Percentiles rank a stretch among this genome's conserved stretches.
Evolutionary conservation across 306 rosid species (phyloP).

Genomic region (Hippophae tibetana): DNA sequence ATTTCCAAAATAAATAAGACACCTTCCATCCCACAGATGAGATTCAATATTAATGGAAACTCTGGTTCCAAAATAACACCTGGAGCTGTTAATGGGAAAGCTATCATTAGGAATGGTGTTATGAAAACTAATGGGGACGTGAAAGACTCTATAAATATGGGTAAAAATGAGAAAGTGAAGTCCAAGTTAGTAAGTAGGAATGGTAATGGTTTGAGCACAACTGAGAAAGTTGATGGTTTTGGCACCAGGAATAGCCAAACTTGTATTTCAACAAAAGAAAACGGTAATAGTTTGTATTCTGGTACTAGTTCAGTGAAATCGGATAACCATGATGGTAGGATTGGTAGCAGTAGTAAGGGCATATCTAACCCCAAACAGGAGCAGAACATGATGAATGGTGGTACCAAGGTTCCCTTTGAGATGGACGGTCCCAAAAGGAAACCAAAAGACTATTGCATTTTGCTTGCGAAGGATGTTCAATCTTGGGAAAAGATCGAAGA

Average conservation of each 20-base stretch:
- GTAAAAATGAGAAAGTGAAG: slow-evolving; percentile 39
- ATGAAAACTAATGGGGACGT: slow-evolving; percentile 39
- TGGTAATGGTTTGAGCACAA: slow-evolving; percentile 41
- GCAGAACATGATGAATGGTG: slow-evolving; percentile 35
- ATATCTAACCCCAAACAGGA: slow-evolving; percentile 22
- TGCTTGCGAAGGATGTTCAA: slow-evolving; percentile 52
- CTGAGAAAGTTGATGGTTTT: slow-evolving; percentile 24
- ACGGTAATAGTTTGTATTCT: slow-evolving; percentile 21
- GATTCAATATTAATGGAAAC: slow-evolving; percentile 46
- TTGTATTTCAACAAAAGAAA: slow-evolving; percentile 27
- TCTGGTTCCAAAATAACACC: slow-evolving; percentile 37
- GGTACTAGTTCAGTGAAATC: slow-evolving; percentile 31
- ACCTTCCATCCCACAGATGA: slow-evolving; percentile 38
- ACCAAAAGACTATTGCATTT: slow-evolving; percentile 28
- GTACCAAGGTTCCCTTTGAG: slow-evolving; percentile 16
- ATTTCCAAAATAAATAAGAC: slow-evolving; percentile 44
- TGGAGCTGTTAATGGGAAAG: slow-evolving; percentile 49
- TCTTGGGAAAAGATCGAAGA: slow-evolving; percentile 55
- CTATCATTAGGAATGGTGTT: slow-evolving; percentile 28
- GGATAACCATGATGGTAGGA: slow-evolving; percentile 20
- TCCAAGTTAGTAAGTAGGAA: slow-evolving; percentile 28
- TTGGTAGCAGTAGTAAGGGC: slow-evolving; percentile 24
- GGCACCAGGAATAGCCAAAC: slow-evolving; percentile 21
- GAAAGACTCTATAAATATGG: slow-evolving; percentile 34
- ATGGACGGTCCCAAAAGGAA: slow-evolving; percentile 56